phyloP scores from a whole-genome alignment of 306 rosid species.

The Vicia sativa region DNA sequence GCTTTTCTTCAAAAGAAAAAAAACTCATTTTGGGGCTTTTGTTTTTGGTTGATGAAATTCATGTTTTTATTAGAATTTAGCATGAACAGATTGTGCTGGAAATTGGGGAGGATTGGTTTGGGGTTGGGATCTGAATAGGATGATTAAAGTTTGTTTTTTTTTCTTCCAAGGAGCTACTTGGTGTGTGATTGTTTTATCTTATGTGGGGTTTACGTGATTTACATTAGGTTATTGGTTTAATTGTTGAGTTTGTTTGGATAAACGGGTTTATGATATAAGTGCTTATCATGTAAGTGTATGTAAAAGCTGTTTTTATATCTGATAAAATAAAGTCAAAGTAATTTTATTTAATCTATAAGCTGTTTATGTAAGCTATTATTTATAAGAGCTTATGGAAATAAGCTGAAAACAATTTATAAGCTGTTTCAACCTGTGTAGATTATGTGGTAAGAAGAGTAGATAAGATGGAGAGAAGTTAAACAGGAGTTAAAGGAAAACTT shows the following conservation, averaged over 20 bases:
- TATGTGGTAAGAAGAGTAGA: no score
- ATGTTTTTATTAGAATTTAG: conserved; percentile 21
- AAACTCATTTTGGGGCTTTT: conserved; percentile 3
- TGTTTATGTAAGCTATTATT: not conserved
- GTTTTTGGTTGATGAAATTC: conserved; percentile 12
- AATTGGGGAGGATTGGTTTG: conserved; percentile 5
- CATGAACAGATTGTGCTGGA: not conserved
- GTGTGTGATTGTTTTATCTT: not conserved
- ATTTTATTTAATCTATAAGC: not conserved
- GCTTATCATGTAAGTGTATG: no score
- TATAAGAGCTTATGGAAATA: not conserved
- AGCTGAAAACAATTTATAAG: not conserved
- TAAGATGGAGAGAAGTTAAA: no score
- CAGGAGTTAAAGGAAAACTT: no score
- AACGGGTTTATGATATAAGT: no score
- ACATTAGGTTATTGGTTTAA: conserved; percentile 9
- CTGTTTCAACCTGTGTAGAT: not conserved
- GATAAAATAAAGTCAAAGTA: not conserved
- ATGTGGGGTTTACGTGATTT: conserved; percentile 17
- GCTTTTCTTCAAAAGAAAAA: not conserved
- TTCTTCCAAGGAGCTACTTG: conserved; percentile 13
- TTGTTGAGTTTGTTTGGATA: no score
- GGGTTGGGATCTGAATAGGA: conserved; percentile 12
- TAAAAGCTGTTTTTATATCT: not conserved
- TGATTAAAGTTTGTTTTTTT: conserved; percentile 6